Evolutionary conservation across 2,329 filamentous ascomycete genomes (phyloP).

Genomic region (Rutstroemia sp.): DNA sequence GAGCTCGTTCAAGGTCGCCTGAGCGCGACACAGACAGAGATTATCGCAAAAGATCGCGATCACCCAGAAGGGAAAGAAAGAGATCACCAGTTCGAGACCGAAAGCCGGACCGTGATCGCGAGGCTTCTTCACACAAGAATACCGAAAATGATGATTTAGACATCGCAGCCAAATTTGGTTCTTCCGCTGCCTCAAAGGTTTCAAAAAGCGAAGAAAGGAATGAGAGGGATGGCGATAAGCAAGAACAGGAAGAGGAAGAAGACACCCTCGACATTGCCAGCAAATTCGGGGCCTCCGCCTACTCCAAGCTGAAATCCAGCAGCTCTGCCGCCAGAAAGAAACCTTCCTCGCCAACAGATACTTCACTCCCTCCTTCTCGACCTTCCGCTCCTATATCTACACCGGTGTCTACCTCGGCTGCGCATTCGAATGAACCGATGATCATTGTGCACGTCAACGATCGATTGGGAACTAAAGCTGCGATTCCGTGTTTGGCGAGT

Average conservation of each 20-base stretch:
- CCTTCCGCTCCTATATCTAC: constrained; percentile 16
- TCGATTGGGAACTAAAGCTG: constrained; percentile 89
- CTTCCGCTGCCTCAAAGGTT: constrained; percentile 3
- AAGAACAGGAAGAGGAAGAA: constrained; percentile 8
- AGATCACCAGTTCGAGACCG: constrained; percentile 32
- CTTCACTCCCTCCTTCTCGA: constrained; percentile 16
- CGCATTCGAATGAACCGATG: constrained; percentile 59
- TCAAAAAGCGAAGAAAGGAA: constrained; percentile 7
- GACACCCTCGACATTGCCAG: constrained; percentile 6
- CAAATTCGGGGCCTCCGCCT: constrained; percentile 8
- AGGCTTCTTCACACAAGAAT: constrained; percentile 31
- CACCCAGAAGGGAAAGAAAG: constrained; percentile 32
- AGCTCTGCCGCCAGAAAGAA: background rate
- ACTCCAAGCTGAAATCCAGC: constrained; percentile 4
- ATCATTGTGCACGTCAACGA: constrained; percentile 94
- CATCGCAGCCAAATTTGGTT: constrained; percentile 27
- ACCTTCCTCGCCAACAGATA: background rate
- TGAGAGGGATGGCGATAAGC: background rate
- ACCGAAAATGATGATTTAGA: constrained; percentile 27
- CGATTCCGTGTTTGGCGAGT: constrained; percentile 79
- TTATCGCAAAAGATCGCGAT: constrained; percentile 9
- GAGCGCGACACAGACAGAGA: constrained; percentile 4
- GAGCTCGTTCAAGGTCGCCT: constrained; percentile 7
- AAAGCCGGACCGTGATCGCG: constrained; percentile 45
- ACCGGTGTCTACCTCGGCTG: constrained; percentile 13